These are phyloP conservation scores for Boletus sp. DNA, from an alignment of 768 basidiomycete genomes.

Conservation along the genomic window DNA sequence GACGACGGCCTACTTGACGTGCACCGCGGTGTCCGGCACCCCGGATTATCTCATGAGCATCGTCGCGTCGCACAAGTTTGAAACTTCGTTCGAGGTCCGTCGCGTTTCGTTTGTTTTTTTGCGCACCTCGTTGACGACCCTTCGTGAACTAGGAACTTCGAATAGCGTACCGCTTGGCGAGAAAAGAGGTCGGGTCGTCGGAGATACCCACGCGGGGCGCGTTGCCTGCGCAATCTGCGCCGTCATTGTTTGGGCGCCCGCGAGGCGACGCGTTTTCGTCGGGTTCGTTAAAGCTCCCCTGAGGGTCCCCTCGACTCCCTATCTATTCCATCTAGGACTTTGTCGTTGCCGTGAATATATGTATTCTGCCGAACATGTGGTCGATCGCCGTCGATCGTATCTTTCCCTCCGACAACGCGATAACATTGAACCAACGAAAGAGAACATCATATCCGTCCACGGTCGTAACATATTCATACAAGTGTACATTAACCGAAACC, in stretches of 20 bases:
- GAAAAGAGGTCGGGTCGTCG: slow-evolving; percentile 46
- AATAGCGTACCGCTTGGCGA: slow-evolving; percentile 40
- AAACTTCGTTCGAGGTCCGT: slow-evolving; percentile 49
- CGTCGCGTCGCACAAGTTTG: slow-evolving; percentile 36
- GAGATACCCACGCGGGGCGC: slow-evolving; percentile 29
- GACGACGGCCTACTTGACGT: slow-evolving; percentile 22
- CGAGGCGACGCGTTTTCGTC: slow-evolving; percentile 34
- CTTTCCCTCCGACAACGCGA: not conserved
- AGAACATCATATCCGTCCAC: too few species aligned
- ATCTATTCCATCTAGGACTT: slow-evolving; percentile 1
- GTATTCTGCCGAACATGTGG: not conserved
- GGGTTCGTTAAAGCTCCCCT: slow-evolving; percentile 18
- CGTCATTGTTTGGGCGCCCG: slow-evolving; percentile 28
- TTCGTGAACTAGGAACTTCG: slow-evolving; percentile 47
- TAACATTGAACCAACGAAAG: not conserved
- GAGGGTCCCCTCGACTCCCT: not conserved
- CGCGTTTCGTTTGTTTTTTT: not conserved
- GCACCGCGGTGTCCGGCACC: slow-evolving; percentile 2
- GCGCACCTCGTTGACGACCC: not conserved
- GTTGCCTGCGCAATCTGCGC: slow-evolving; percentile 23
- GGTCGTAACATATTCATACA: slow-evolving; percentile 12
- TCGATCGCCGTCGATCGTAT: not conserved
- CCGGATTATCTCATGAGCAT: slow-evolving; percentile 39
- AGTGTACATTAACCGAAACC: not conserved
- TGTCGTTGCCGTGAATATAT: not conserved